Evolutionary conservation across 345 rosid genomes (phyloP).

Genomic region (Anacardium occidentale): DNA sequence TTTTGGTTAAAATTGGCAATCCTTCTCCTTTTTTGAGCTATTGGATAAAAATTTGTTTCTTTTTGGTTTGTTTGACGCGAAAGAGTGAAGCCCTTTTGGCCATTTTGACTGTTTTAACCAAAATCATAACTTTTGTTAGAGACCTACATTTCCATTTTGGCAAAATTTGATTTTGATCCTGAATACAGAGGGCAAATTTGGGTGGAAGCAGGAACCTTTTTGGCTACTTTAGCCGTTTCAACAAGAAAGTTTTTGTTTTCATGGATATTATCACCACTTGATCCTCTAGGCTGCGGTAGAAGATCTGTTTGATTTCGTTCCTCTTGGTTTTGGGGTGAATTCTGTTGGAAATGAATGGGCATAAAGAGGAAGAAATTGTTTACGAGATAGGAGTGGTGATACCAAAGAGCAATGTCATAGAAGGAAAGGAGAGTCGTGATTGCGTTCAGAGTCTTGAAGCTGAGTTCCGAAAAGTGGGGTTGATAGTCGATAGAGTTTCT

Average conservation of each 20-base stretch:
- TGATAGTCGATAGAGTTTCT: conserved; percentile 55
- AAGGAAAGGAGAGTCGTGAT: conserved; percentile 40
- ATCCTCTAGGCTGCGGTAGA: too few relatives aligned
- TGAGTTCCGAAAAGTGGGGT: conserved; percentile 59
- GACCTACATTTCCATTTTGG: background rate
- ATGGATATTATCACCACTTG: too few relatives aligned
- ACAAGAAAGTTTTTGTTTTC: background rate
- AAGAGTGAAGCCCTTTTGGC: conserved; percentile 9
- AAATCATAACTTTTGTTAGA: background rate
- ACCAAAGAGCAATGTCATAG: conserved; percentile 42
- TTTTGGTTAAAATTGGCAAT: conserved; percentile 2
- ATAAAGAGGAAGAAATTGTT: conserved; percentile 43
- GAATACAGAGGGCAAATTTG: background rate
- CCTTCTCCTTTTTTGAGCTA: background rate
- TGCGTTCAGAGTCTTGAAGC: conserved; percentile 67
- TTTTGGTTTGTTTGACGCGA: background rate
- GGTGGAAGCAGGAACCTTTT: background rate
- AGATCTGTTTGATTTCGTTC: background rate
- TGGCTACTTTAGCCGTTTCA: background rate
- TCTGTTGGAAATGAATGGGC: conserved; percentile 49
- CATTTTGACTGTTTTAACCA: background rate
- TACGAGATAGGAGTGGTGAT: conserved; percentile 81
- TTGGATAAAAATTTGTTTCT: background rate
- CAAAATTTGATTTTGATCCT: conserved; percentile 4
- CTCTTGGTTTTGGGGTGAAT: background rate